Evolutionary conservation across 164 flowering plant species (phyloP), one percentile per base, ranked within the genome.

Genomic region (Dillenia suffruticosa): DNA sequence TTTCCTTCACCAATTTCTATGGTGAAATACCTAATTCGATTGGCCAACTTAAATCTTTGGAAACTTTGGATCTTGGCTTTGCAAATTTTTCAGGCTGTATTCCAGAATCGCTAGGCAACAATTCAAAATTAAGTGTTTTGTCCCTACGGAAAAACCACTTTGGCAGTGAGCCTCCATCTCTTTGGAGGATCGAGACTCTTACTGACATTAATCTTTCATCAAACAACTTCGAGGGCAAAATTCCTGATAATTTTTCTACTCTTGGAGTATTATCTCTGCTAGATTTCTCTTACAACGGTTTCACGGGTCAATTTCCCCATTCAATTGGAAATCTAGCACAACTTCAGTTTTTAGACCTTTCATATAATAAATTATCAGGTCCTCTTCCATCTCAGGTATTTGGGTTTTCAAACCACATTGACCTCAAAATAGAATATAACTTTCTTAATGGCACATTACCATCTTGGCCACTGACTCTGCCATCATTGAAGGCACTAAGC

Each of bases 1-100:
- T 72, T 3, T 40, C 48, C 0, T 0, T 2, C 12, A 74, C 49
- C 2, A 9, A 13, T 8, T 46, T 74, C n/a, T 9, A 1, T 5
- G 70, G 68, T 3, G 14, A 46, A 5, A 9, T 74, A 2, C 65
- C 71, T n/a, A n/a, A n/a, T n/a, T n/a, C n/a, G 2, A 12, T 67
- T 12, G 57, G 54, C 22, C 70, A 74, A 15, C 63, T 65, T 9
- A 61, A 26, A 5, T 17, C 11, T 10, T 56, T 72, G 26, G 16
- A 16, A 0, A 0, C 12, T 5, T 52, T 68, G 5, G 10, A 8
- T 3, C 13, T 68, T 1, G 8, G 5, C 0, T 4, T 0, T 32
- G 6, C 40, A 32, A 32, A 32, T 32, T 32, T 32, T 32, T 32
- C 40, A 4, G 40, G 40, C 40, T 32, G 40, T 32, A 32, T 32